Base-by-base conservation (phyloP, 257 asterid species). In the Craterostigma plantagineum region DNA sequence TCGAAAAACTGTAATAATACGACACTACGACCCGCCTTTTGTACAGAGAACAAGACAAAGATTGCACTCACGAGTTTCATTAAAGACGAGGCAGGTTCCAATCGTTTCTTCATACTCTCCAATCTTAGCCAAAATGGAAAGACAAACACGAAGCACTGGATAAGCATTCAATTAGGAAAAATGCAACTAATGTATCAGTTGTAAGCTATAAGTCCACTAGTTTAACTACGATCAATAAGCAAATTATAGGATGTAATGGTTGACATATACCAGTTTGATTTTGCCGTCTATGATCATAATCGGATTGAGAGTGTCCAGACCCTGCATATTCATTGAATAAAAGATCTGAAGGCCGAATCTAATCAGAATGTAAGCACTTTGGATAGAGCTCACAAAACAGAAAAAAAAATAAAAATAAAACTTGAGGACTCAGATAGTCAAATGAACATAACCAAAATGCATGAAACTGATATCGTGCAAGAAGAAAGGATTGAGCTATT, bases 81-180 rank as follows among this genome's bases (percentile, higher is more conserved):
- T 43, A 57, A 79, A 79, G 18, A 82, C 64, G 18, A 87, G 67
- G 68, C 97, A 76, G 34, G 90, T 74, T 35, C 95, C 98, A 33
- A 87, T 58, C 51, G 98, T 82, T 61, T 82, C 98, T 52, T 62
- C 63, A 38, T 87, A 87, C 55, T 71, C 73, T 63, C 95, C 98
- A 52, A 87, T 73, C 98, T 82, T 60, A 33, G 44, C 52, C 14
- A 11, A 12, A 52, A 34, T 10, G 50, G 10, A 9, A 17, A 47
- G 23, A 30, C 18, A 38, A 12, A 14, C 1, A 33, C 8, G 48
- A 9, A 27, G 41, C 48, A 43, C n/a, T n/a, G n/a, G n/a, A 14
- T 14, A 54, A n/a, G n/a, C n/a, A n/a, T n/a, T n/a, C n/a, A n/a
- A n/a, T n/a, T n/a, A n/a, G n/a, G n/a, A n/a, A n/a, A n/a, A n/a